These are phyloP conservation scores for Atkinsonella texensis DNA, from an alignment of 2,329 filamentous ascomycete species.

Conservation along the genomic window DNA sequence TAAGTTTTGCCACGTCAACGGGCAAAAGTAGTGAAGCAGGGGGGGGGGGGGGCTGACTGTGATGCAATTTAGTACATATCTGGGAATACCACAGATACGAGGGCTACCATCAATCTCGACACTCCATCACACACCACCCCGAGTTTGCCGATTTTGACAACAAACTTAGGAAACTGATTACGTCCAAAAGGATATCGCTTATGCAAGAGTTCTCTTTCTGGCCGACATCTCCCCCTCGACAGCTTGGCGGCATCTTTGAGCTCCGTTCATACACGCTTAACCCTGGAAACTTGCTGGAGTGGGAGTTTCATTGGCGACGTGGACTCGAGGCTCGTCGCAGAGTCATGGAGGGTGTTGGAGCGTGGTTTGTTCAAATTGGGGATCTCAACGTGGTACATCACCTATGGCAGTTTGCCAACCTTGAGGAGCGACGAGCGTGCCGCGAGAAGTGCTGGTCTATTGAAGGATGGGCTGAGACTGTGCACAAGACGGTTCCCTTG, in stretches of 20 bases:
- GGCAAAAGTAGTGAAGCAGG: not conserved
- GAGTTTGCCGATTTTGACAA: conserved; percentile 74
- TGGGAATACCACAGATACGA: conserved; percentile 99
- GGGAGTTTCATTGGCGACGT: conserved; percentile 96
- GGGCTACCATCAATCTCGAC: conserved; percentile 85
- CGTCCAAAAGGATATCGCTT: conserved; percentile 71
- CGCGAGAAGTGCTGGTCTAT: conserved; percentile 92
- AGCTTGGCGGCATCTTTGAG: conserved; percentile 88
- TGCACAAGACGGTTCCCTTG: conserved; percentile 95
- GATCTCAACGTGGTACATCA: conserved; percentile 97
- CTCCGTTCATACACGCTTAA: conserved; percentile 93
- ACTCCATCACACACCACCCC: conserved; percentile 71
- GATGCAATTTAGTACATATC: conserved; percentile 64
- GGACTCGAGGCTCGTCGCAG: conserved; percentile 83
- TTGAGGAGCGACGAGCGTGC: conserved; percentile 82
- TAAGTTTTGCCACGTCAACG: conserved; percentile 30
- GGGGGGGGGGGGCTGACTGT: not conserved
- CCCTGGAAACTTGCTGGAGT: conserved; percentile 90
- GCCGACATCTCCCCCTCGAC: conserved; percentile 84
- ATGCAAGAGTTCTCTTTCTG: conserved; percentile 99
- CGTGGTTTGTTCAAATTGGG: conserved; percentile 98
- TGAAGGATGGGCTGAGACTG: conserved; percentile 92
- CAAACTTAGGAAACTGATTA: conserved; percentile 77
- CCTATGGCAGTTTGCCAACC: conserved; percentile 94
- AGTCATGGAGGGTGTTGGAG: conserved; percentile 96